phyloP scores from a whole-genome alignment of 306 rosid genomes.

The Sicyos baderoa region DNA sequence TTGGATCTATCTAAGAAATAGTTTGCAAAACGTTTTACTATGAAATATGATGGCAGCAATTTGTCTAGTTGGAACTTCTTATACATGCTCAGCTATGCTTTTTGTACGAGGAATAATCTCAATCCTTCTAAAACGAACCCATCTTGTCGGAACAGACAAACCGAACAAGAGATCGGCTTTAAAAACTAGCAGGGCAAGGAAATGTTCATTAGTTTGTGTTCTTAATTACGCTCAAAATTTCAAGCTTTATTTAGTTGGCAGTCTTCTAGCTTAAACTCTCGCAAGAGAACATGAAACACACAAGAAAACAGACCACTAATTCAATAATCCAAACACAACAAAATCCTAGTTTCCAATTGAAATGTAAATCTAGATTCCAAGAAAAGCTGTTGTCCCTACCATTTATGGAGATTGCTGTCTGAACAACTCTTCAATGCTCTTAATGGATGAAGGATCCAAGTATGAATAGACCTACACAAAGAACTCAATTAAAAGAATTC shows the following conservation, averaged over 20 bases:
- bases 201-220: background rate
- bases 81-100: background rate
- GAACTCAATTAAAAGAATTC: background rate
- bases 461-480: background rate
- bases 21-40: background rate
- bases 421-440: background rate
- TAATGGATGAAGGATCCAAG: background rate
- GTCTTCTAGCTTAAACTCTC: background rate
- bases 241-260: too few relatives aligned
- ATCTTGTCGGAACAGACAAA: background rate
- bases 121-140: background rate
- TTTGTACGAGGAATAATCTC: background rate
- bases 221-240: background rate
- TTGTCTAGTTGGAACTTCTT: background rate
- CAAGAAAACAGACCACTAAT: background rate
- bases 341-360: background rate
- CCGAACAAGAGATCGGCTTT: background rate
- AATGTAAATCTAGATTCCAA: background rate
- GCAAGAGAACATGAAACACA: background rate
- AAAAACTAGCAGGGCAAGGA: background rate
- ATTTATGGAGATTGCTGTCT: background rate
- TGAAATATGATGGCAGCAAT: background rate
- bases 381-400: background rate
- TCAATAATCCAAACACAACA: background rate
- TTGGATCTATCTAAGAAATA: background rate